Conservation (phyloP, 768 basidiomycete species). For the Wakefieldia striispora region DNA sequence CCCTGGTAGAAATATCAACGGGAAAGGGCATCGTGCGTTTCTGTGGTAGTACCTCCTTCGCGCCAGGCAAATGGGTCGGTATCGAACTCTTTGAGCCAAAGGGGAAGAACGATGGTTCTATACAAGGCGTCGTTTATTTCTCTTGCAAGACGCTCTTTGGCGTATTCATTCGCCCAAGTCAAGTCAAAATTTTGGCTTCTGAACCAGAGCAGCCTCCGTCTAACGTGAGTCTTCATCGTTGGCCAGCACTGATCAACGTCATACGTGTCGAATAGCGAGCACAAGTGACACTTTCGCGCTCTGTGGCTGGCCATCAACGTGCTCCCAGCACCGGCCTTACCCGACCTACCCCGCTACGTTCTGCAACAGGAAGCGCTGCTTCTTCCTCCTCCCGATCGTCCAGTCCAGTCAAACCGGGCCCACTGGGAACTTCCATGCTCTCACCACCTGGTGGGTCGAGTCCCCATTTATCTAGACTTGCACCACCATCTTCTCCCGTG, state of each 20-base stretch:
- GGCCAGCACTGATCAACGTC: not conserved
- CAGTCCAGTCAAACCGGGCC: constrained; percentile 56
- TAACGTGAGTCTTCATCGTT: constrained; percentile 21
- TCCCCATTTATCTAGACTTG: constrained; percentile 29
- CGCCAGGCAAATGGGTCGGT: constrained; percentile 92
- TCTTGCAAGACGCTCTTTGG: constrained; percentile 72
- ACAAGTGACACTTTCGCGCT: constrained; percentile 24
- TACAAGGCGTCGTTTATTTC: constrained; percentile 81
- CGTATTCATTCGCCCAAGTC: constrained; percentile 85
- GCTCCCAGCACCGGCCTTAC: constrained; percentile 49
- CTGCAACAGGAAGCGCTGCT: constrained; percentile 30
- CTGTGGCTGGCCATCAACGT: constrained; percentile 54
- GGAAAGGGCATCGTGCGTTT: constrained; percentile 88
- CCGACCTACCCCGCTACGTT: constrained; percentile 42
- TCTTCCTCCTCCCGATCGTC: constrained; percentile 63
- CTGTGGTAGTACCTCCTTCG: constrained; percentile 78
- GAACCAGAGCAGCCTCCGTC: constrained; percentile 25
- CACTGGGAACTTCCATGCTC: constrained; percentile 23
- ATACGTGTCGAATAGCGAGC: constrained; percentile 23
- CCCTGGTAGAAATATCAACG: constrained; percentile 75
- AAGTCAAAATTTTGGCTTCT: constrained; percentile 63
- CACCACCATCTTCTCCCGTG: constrained; percentile 49
- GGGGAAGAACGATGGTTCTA: constrained; percentile 96
- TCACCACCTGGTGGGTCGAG: constrained; percentile 29
- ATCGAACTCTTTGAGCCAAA: constrained; percentile 79